Percentiles rank a stretch among this genome's conserved stretches.
phyloP scores from a whole-genome alignment of 1,139 yeast species.

The Arxiozyma slooffiae region DNA sequence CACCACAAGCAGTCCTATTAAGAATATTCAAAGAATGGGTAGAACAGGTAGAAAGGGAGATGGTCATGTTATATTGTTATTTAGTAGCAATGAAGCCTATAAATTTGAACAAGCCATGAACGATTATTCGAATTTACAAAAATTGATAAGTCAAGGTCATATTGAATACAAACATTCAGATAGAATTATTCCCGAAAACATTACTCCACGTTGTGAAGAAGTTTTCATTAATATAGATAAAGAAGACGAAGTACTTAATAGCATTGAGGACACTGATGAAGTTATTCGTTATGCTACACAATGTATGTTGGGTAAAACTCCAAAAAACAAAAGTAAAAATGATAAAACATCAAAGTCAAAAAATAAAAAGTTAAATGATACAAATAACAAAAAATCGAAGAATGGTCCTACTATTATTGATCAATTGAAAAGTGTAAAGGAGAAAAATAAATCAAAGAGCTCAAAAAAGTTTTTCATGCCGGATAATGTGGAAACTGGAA shows the following conservation, averaged over 20 bases:
- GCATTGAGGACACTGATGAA: conserved; percentile 58
- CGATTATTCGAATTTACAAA: conserved; percentile 73
- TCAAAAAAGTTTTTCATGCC: conserved; percentile 61
- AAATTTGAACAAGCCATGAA: conserved; percentile 81
- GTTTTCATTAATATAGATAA: conserved; percentile 55
- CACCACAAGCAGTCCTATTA: conserved; percentile 86
- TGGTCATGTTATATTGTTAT: conserved; percentile 70
- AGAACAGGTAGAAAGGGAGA: conserved; percentile 93
- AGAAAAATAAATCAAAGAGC: conserved; percentile 12
- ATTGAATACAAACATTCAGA: conserved; percentile 42
- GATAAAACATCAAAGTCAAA: conserved; percentile 9
- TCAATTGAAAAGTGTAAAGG: neutral
- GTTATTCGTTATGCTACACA: conserved; percentile 53
- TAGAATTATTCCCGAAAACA: conserved; percentile 54
- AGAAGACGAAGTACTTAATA: conserved; percentile 49
- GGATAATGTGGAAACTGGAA: conserved; percentile 64
- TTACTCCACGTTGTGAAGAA: conserved; percentile 48
- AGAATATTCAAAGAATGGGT: conserved; percentile 93
- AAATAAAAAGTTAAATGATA: conserved; percentile 8
- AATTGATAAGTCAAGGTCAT: conserved; percentile 34
- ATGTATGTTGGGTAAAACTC: conserved; percentile 32
- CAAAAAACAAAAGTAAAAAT: conserved; percentile 9
- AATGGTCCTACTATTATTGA: neutral
- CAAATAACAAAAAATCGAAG: neutral
- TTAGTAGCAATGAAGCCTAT: conserved; percentile 66